Conservation (phyloP, 2,329 filamentous ascomycete species). For the Diaporthe australafricana region DNA sequence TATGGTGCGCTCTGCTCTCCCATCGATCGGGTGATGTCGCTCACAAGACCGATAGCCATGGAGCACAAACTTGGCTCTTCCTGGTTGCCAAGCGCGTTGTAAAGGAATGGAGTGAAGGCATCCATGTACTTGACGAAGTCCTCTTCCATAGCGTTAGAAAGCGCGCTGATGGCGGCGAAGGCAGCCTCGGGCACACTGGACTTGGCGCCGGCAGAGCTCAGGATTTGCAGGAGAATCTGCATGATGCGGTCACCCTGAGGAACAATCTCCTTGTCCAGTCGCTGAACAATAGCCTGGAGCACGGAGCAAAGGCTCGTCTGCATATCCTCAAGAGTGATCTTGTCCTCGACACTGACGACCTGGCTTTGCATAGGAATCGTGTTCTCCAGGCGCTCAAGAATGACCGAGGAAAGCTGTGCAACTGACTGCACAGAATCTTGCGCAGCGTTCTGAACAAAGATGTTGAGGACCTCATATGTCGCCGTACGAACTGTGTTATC, state of each 20-base stretch:
- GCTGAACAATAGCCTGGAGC: constrained; percentile 88
- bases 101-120: constrained; percentile 89
- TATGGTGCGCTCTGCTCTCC: constrained; percentile 92
- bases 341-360: constrained; percentile 96
- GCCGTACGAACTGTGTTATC: constrained; percentile 94
- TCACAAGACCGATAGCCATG: constrained; percentile 97
- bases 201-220: constrained; percentile 82
- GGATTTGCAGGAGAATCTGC: constrained; percentile 84
- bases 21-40: constrained; percentile 93
- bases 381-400: constrained; percentile 90
- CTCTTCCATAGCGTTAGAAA: constrained; percentile 90
- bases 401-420: constrained; percentile 85
- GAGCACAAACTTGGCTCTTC: constrained; percentile 94
- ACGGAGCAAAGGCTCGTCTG: constrained; percentile 95
- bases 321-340: constrained; percentile 95
- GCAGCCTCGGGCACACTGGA: constrained; percentile 95
- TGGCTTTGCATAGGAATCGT: constrained; percentile 91
- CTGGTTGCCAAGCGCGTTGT: constrained; percentile 94
- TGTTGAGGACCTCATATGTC: constrained; percentile 95
- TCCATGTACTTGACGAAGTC: constrained; percentile 99
- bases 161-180: constrained; percentile 91
- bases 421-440: constrained; percentile 86
- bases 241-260: constrained; percentile 95
- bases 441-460: constrained; percentile 91
- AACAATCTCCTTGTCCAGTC: constrained; percentile 89